Base-by-base conservation (phyloP, 1,284 basidiomycete genomes). In the Vanrija humicola region DNA sequence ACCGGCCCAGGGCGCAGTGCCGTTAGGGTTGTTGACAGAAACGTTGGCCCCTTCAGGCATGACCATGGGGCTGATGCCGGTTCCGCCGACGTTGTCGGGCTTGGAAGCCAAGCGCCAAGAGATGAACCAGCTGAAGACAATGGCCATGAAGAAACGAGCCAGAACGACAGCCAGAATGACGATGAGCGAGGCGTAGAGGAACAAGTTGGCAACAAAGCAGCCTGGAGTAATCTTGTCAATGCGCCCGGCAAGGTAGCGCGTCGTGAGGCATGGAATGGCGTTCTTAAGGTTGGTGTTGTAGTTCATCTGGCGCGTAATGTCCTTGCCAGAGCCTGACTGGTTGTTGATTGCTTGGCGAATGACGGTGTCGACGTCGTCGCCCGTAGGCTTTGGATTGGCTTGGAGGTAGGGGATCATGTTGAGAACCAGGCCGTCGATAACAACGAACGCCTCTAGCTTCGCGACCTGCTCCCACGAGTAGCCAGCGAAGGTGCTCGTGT, bases 221-320 rank as follows among this genome's bases (percentile, higher is more conserved):
- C 92, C 96, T 1, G 96, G 90, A 0, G 93, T 88, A 70, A 96
- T 82, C 78, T 97, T 97, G 81, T 97, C 94, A 62, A 99, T 97
- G 71, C 88, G 88, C 15, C 96, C 96, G 0, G 94, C 94, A 51
- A 84, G 83, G 74, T 95, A 97, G 7, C 94, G 85, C 67, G 90
- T 79, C 47, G 82, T 81, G 61, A 98, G 79, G 78, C 96, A 97
- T 28, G 84, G 80, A 21, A 92, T 80, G 34, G 90, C 83, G 19
- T 81, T 77, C 62, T 82, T 82, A 62, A 88, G 82, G 54, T 83
- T 83, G n/a, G 80, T 68, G 55, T 82, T 83, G 75, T 83, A 87
- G 75, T 83, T 86, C 76, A 94, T 97, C 42, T 88, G 80, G 58
- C 86, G 84, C 0, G 95, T 98, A 0, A 86, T 92, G 70, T 99